These are phyloP conservation scores for Termitomyces sp. DNA, from an alignment of 768 basidiomycete genomes.

Conservation along the genomic window DNA sequence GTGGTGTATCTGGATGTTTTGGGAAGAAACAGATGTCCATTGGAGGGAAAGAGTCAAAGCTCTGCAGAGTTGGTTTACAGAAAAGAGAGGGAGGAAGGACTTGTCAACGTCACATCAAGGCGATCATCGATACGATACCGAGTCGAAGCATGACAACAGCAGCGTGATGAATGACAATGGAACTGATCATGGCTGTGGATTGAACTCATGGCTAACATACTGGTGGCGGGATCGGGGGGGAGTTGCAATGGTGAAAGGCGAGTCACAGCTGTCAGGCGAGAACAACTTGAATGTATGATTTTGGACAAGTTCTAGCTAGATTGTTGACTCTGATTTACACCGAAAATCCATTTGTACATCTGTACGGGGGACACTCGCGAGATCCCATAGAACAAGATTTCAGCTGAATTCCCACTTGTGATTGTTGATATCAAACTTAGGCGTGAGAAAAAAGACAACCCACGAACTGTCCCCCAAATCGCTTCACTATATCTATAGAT, in stretches of 20 bases:
- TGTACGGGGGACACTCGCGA: too few relatives aligned
- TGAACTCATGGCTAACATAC: background rate
- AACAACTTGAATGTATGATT: background rate
- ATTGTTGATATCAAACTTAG: too few relatives aligned
- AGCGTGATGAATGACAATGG: background rate
- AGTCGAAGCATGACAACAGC: background rate
- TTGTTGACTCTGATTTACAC: background rate
- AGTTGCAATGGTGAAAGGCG: background rate
- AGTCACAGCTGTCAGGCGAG: background rate
- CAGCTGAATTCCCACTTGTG: too few relatives aligned
- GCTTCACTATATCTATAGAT: too few relatives aligned
- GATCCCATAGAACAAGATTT: too few relatives aligned
- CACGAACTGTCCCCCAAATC: too few relatives aligned
- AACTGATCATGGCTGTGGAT: too few relatives aligned
- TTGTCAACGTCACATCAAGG: background rate
- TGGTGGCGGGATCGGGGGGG: background rate
- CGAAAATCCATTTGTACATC: too few relatives aligned
- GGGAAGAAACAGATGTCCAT: background rate
- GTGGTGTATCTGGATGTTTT: constrained; percentile 2
- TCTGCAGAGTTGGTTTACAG: background rate
- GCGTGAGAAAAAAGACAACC: too few relatives aligned
- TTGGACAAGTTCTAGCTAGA: background rate
- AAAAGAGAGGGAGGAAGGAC: background rate
- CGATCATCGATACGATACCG: background rate
- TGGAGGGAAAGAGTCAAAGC: too few relatives aligned